Conservation (phyloP, 768 basidiomycete genomes). For the Tulasnella sp. region DNA sequence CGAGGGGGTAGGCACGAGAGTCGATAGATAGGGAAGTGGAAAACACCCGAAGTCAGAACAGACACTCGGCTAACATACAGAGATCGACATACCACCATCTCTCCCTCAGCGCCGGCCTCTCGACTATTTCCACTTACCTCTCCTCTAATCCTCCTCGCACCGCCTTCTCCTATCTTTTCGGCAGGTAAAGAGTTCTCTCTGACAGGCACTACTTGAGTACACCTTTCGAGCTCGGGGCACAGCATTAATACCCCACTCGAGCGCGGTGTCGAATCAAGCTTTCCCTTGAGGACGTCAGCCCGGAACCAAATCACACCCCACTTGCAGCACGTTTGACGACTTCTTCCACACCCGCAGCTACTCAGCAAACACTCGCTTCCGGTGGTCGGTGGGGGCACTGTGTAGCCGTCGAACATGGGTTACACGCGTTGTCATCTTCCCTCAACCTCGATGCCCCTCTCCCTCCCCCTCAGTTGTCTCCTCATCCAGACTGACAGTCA, state of each 20-base stretch:
- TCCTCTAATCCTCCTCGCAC: neutral
- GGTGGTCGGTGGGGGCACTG: neutral
- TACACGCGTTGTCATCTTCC: slow-evolving; percentile 65
- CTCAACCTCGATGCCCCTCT: neutral
- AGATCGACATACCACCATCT: neutral
- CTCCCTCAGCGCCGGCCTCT: neutral
- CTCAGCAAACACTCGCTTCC: neutral
- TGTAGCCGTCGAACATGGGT: slow-evolving; percentile 52
- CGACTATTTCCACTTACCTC: neutral
- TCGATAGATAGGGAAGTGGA: neutral
- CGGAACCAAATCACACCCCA: neutral
- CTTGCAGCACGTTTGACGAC: neutral
- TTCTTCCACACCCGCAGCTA: neutral
- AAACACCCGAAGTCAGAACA: neutral
- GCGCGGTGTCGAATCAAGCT: neutral
- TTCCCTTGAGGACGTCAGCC: neutral
- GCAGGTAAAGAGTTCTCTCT: neutral
- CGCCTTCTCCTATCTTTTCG: neutral
- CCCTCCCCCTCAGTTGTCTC: slow-evolving; percentile 10
- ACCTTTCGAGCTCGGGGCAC: neutral
- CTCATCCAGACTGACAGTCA: slow-evolving; percentile 15
- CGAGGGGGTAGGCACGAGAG: neutral
- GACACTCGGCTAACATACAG: neutral
- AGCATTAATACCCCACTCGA: neutral
- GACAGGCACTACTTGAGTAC: neutral